These are phyloP conservation scores for Misopates orontium DNA, from an alignment of 257 asterid species.

Conservation along the genomic window DNA sequence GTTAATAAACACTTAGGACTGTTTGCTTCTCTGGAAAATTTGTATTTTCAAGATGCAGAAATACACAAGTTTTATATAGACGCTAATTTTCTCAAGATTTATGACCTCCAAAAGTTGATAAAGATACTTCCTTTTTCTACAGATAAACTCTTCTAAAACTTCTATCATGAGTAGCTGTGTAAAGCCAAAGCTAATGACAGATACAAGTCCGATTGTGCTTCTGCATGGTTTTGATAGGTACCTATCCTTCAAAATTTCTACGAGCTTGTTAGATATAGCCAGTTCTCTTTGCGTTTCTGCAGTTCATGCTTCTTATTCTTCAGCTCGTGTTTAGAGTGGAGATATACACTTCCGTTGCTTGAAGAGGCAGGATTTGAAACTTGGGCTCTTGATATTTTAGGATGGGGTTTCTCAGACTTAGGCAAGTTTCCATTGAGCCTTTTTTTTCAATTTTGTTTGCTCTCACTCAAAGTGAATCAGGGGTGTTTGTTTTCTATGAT, in stretches of 20 bases:
- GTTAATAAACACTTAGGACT: neutral
- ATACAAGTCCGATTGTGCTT: conserved; percentile 68
- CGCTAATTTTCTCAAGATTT: no score
- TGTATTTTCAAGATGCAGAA: no score
- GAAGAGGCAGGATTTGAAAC: conserved; percentile 83
- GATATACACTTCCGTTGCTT: conserved; percentile 77
- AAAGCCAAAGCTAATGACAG: conserved; percentile 48
- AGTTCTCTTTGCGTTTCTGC: conserved; percentile 21
- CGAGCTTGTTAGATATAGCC: conserved; percentile 22
- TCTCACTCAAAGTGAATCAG: neutral
- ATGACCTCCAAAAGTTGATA: no score
- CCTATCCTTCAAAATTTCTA: conserved; percentile 26
- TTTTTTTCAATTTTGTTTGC: neutral
- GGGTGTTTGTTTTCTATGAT: conserved; percentile 6
- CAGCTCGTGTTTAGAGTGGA: conserved; percentile 99
- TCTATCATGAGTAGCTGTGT: conserved; percentile 83
- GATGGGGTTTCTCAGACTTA: conserved; percentile 97
- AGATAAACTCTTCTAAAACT: conserved; percentile 56
- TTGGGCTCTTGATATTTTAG: conserved; percentile 89
- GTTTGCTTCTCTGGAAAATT: no score
- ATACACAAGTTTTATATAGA: no score
- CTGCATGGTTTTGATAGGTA: conserved; percentile 98
- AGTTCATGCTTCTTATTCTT: conserved; percentile 58
- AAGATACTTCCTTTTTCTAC: conserved; percentile 17
- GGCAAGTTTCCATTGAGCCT: conserved; percentile 39